Evolutionary conservation across 1,284 basidiomycete species (phyloP).

Genomic region (Moesziomyces sp.): DNA sequence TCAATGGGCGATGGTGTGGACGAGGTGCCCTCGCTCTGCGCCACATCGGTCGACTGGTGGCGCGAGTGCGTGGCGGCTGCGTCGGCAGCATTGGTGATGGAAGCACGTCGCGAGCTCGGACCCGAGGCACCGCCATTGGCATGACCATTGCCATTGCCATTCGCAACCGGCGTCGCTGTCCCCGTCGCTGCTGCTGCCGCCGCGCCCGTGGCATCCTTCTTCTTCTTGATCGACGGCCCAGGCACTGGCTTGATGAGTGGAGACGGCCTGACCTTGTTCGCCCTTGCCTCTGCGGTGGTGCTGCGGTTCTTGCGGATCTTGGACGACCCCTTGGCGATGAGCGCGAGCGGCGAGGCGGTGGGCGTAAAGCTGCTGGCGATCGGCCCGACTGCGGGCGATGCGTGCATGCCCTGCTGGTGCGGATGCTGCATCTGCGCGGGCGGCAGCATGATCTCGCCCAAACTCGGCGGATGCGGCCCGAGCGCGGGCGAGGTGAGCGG

Average conservation of each 20-base stretch:
- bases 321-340: constrained; percentile 48
- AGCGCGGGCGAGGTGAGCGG: constrained; percentile 74
- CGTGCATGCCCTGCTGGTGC: constrained; percentile 57
- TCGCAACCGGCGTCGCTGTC: constrained; percentile 20
- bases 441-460: constrained; percentile 52
- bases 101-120: constrained; percentile 28
- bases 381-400: constrained; percentile 37
- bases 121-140: constrained; percentile 17
- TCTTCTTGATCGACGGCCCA: constrained; percentile 39
- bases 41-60: constrained; percentile 50
- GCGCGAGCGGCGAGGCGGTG: constrained; percentile 51
- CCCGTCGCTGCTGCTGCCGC: constrained; percentile 10
- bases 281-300: constrained; percentile 56
- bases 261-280: constrained; percentile 61
- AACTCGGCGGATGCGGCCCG: constrained; percentile 68
- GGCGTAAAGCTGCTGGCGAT: constrained; percentile 46
- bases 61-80: constrained; percentile 21
- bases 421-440: constrained; percentile 52
- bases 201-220: constrained; percentile 25
- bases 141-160: constrained; percentile 14
- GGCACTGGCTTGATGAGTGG: constrained; percentile 63
- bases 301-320: constrained; percentile 56
- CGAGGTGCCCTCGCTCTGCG: constrained; percentile 53
- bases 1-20: constrained; percentile 65
- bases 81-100: constrained; percentile 12